These are phyloP conservation scores for Cornus florida DNA, from an alignment of 148 eudicot species.

Conservation along the genomic window DNA sequence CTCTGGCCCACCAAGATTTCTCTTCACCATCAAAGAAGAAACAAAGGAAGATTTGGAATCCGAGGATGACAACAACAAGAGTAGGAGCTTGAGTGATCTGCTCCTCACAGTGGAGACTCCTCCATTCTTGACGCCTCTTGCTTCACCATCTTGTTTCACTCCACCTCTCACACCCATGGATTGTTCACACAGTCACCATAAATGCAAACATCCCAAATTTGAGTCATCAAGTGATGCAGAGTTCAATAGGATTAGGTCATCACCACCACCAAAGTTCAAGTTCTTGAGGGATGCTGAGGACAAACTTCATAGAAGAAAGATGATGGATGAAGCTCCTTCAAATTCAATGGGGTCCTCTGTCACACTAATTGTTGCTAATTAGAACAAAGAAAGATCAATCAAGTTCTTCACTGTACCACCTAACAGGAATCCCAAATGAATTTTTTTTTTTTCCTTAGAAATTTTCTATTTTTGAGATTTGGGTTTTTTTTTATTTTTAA, in stretches of 20 bases:
- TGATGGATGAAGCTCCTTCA: background rate
- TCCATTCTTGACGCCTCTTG: conserved; percentile 58
- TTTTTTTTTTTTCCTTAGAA: background rate
- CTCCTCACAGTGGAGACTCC: conserved; percentile 36
- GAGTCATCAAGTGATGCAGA: conserved; percentile 60
- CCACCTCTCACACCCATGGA: conserved; percentile 57
- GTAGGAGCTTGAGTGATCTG: conserved; percentile 55
- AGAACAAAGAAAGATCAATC: conserved; percentile 20
- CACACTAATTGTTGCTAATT: conserved; percentile 38
- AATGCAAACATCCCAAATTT: conserved; percentile 35
- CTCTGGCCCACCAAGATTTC: conserved; percentile 61
- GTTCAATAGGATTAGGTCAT: conserved; percentile 51
- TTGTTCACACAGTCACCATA: conserved; percentile 14
- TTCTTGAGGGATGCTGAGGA: conserved; percentile 81
- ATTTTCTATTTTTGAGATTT: background rate
- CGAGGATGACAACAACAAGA: conserved; percentile 45
- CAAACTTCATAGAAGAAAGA: conserved; percentile 43
- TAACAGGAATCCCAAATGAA: background rate
- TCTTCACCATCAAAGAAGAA: conserved; percentile 77
- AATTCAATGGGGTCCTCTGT: conserved; percentile 38
- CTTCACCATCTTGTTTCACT: conserved; percentile 63
- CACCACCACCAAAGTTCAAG: conserved; percentile 76
- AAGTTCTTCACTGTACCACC: conserved; percentile 21
- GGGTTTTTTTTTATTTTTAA: background rate
- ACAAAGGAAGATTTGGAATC: conserved; percentile 74